Conservation (phyloP, 139 green algal genomes). For the Chlamydomonas sp. region DNA sequence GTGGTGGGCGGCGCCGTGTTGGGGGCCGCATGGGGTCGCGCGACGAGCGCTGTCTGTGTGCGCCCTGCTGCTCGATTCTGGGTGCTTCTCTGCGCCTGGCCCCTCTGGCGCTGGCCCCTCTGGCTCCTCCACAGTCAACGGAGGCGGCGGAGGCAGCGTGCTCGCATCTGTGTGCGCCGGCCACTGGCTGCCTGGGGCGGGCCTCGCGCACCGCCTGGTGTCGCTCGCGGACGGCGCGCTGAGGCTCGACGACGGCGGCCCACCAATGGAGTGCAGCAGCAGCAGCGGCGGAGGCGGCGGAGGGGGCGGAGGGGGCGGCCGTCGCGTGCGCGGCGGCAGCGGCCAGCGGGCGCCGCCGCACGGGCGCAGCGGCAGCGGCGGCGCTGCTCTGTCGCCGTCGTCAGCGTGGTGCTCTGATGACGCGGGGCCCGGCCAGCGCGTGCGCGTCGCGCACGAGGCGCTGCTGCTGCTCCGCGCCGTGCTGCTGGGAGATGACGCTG, state of each 20-base stretch:
- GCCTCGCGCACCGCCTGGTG: not conserved
- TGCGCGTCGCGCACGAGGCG: not conserved
- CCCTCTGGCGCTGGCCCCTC: not conserved
- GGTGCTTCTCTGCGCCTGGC: not conserved
- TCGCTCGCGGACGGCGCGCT: not conserved
- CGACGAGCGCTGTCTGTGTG: not conserved
- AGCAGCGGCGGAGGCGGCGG: not conserved
- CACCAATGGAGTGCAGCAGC: not conserved
- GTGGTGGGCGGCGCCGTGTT: no score
- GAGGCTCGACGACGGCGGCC: no score
- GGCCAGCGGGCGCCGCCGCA: not conserved
- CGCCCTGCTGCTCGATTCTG: conserved; percentile 4
- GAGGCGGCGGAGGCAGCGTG: no score
- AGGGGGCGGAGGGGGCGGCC: not conserved
- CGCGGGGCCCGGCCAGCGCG: not conserved
- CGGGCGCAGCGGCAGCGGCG: not conserved
- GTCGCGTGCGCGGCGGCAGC: not conserved
- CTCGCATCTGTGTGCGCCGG: no score
- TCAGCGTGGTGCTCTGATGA: not conserved
- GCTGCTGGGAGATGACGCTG: not conserved
- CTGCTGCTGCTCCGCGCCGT: conserved; percentile 11
- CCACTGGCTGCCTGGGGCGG: not conserved
- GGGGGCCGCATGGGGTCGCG: not conserved
- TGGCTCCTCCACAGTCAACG: not conserved
- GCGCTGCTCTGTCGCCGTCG: no score